A percentile compares a stretch with the other conserved stretches of the same genome.
These are phyloP conservation scores for Tolypocladium sp. DNA, from an alignment of 2,329 filamentous ascomycete species.

Conservation along the genomic window DNA sequence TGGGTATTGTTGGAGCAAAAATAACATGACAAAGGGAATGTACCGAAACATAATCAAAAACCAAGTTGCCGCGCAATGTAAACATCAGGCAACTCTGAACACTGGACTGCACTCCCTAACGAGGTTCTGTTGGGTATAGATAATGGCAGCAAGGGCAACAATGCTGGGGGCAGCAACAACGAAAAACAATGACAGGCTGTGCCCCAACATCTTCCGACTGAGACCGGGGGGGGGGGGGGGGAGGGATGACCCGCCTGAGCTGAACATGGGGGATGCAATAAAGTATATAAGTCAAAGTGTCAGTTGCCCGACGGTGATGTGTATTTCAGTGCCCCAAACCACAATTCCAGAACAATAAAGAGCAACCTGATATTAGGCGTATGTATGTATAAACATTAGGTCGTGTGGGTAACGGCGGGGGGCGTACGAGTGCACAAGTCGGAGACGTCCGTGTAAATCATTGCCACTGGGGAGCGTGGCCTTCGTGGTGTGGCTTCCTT, in stretches of 20 bases:
- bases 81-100: not conserved
- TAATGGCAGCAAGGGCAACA: not conserved
- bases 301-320: conserved; percentile 9
- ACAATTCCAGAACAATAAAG: not conserved
- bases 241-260: not conserved
- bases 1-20: conserved; percentile 3
- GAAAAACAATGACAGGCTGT: not conserved
- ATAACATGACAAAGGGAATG: conserved; percentile 1
- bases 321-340: conserved; percentile 6
- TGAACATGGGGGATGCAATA: not conserved
- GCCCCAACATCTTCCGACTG: not conserved
- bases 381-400: not conserved
- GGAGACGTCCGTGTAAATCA: not conserved
- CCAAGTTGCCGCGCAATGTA: not conserved
- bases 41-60: not conserved
- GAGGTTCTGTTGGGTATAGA: not conserved
- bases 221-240: too few relatives aligned
- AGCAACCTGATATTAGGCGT: not conserved
- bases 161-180: not conserved
- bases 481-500: conserved; percentile 13
- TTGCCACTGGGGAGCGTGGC: conserved; percentile 5
- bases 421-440: not conserved
- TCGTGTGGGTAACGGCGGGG: not conserved
- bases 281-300: conserved; percentile 3
- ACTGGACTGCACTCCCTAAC: not conserved